Base-by-base conservation (phyloP, 164 flowering plant genomes). In the Piper betle region DNA sequence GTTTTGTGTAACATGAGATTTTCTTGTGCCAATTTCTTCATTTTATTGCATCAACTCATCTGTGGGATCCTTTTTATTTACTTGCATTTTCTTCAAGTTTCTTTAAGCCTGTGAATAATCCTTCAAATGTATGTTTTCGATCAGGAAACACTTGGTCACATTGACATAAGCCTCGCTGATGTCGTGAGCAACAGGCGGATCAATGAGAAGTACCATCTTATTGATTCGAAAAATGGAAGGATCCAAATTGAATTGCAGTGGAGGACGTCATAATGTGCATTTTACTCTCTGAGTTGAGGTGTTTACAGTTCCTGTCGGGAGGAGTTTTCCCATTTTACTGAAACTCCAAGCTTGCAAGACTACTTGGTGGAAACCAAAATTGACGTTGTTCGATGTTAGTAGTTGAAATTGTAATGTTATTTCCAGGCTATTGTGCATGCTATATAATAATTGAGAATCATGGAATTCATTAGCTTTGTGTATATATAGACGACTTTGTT, bases 231-330 rank as follows among this genome's bases (percentile, higher is more conserved):
- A 83, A 87, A 88, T 19, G 98, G 98, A 11, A 67, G 70, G 69
- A 63, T 92, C 60, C 98, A 88, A 57, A 77, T 92, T 25, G 98
- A 92, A 79, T 65, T 91, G 77, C 95, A 85, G 55, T 91, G 98
- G 98, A 81, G 98, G 77, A 75, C 91, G 61, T 68, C 81, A 4
- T 66, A 77, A 12, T 70, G 62, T 15, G 54, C 17, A 37, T 7
- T 20, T 37, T 39, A 33, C 42, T 39, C 7, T 25, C 11, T 39
- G 19, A 52, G 58, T 38, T 33, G 39, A 25, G 25, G 6, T 11
- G 25, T 8, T 18, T 9, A 46, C 4, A 8, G 50, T 8, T 25
- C 7, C 13, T 50, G 53, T 59, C 15, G 37, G 33, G 33, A 9
- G 41, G 56, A 4, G 56, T 16, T 33, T 62, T 54, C 17, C 17